These are phyloP conservation scores for Ganoderma sinense DNA, from an alignment of 1,284 basidiomycete species.

Conservation along the genomic window DNA sequence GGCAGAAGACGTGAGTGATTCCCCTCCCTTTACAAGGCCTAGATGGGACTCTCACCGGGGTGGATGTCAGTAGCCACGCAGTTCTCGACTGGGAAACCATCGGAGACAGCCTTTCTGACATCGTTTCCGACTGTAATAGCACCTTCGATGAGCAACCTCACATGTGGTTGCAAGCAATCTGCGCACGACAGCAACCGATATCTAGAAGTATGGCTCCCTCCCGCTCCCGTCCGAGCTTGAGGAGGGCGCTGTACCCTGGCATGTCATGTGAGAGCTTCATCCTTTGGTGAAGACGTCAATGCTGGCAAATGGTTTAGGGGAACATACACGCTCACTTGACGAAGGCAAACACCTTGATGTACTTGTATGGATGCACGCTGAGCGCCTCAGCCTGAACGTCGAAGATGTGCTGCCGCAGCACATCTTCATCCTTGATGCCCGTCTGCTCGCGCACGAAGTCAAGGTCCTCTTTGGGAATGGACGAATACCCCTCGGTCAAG, in stretches of 20 bases:
- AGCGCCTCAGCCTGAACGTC: conserved; percentile 44
- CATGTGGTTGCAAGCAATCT: neutral
- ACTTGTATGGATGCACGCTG: conserved; percentile 26
- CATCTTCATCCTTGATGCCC: conserved; percentile 47
- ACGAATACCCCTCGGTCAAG: conserved; percentile 25
- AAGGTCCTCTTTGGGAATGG: conserved; percentile 40
- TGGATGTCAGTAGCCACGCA: conserved; percentile 45
- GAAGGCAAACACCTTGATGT: conserved; percentile 27
- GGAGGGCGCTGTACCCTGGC: conserved; percentile 49
- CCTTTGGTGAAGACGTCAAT: conserved; percentile 26
- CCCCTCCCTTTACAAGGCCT: neutral
- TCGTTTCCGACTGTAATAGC: conserved; percentile 51
- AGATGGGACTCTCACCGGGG: conserved; percentile 33
- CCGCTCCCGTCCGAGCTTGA: conserved; percentile 47
- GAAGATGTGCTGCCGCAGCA: conserved; percentile 54
- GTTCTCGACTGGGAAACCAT: conserved; percentile 45
- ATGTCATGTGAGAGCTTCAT: conserved; percentile 40
- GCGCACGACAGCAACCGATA: conserved; percentile 56
- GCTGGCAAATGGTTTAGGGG: neutral
- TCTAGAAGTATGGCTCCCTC: conserved; percentile 54
- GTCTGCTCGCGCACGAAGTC: conserved; percentile 50
- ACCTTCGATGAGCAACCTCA: neutral
- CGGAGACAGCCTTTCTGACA: conserved; percentile 48
- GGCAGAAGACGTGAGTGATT: conserved; percentile 19
- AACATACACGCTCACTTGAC: conserved; percentile 18